Percentiles rank a stretch among this genome's conserved stretches.
Conservation (phyloP, 2,329 filamentous ascomycete species). For the Aspergillus phoenicis region DNA sequence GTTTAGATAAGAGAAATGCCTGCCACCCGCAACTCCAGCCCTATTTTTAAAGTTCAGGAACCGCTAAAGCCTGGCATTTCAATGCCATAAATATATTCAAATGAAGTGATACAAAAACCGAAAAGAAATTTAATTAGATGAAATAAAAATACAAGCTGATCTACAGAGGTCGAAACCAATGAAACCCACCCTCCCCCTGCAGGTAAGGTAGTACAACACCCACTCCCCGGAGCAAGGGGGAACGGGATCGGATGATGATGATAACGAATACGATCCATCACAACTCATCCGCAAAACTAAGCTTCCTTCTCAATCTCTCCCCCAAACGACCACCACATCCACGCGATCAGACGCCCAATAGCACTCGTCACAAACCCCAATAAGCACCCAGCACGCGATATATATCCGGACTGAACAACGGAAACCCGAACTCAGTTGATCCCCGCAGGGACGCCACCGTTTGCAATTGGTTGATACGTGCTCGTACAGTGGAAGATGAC, state of each 20-base stretch:
- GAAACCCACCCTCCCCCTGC: no score
- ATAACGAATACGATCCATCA: background rate
- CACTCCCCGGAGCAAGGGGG: no score
- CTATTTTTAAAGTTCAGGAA: no score
- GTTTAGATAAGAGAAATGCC: no score
- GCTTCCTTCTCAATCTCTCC: constrained; percentile 35
- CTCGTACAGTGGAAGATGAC: constrained; percentile 22
- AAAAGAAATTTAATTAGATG: no score
- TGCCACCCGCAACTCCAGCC: no score
- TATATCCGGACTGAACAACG: constrained; percentile 35
- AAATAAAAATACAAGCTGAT: no score
- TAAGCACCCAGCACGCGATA: constrained; percentile 42
- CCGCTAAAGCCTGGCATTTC: no score
- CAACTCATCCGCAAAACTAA: background rate
- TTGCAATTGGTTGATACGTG: constrained; percentile 34
- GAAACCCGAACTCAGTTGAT: constrained; percentile 7
- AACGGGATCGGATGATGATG: no score
- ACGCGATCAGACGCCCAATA: constrained; percentile 45
- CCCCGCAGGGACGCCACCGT: constrained; percentile 29
- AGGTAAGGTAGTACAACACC: no score
- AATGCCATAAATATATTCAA: no score
- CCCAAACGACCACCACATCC: constrained; percentile 52
- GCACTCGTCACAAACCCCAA: constrained; percentile 35
- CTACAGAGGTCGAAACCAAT: background rate
- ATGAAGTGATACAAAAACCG: no score